Evolutionary conservation across 805 yeast species (phyloP).

Genomic region (Pichia scutulata): DNA sequence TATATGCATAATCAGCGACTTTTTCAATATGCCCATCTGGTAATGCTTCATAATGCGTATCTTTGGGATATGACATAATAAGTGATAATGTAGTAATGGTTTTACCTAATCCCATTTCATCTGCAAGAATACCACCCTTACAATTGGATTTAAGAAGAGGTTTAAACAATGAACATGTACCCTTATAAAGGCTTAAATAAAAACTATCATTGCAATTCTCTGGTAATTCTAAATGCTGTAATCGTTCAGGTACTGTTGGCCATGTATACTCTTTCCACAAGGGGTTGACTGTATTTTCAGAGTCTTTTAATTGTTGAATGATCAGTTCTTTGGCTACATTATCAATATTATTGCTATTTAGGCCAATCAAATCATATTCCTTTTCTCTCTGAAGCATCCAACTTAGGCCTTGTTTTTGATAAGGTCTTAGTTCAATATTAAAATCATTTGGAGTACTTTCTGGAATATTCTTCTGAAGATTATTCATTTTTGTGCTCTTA

Average conservation of each 20-base stretch:
- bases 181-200: conserved; percentile 73
- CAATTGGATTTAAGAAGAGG: conserved; percentile 57
- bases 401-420: conserved; percentile 77
- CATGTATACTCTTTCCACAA: conserved; percentile 74
- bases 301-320: conserved; percentile 17
- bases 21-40: conserved; percentile 8
- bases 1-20: conserved; percentile 46
- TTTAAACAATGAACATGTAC: conserved; percentile 61
- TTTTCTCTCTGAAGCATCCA: conserved; percentile 86
- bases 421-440: conserved; percentile 53
- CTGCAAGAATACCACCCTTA: conserved; percentile 86
- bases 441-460: conserved; percentile 54
- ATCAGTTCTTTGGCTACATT: conserved; percentile 18
- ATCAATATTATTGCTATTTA: conserved; percentile 19
- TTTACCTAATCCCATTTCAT: conserved; percentile 96
- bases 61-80: conserved; percentile 57
- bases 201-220: conserved; percentile 28
- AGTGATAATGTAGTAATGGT: conserved; percentile 78
- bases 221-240: background rate
- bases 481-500: conserved; percentile 46
- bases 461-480: conserved; percentile 47
- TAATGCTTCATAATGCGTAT: conserved; percentile 21
- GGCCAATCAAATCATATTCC: conserved; percentile 41
- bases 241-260: conserved; percentile 39
- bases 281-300: conserved; percentile 63